phyloP scores from a whole-genome alignment of 1,284 basidiomycete genomes.

The Omphalotus olearius region DNA sequence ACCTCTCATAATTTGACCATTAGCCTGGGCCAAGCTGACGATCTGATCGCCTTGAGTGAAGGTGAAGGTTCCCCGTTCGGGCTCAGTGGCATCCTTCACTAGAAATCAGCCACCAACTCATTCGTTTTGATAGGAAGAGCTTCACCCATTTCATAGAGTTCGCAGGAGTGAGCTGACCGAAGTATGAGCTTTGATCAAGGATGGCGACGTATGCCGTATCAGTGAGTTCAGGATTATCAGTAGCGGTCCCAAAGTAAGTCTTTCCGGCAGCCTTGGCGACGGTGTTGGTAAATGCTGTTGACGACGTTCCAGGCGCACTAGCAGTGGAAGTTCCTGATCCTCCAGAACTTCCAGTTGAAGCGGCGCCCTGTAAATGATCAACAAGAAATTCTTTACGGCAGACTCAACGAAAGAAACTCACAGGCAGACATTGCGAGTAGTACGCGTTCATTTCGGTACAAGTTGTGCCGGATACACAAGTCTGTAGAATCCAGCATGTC shows the following conservation, averaged over 20 bases:
- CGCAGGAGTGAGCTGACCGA: conserved; percentile 36
- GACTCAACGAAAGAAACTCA: not conserved
- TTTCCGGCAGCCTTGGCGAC: conserved; percentile 36
- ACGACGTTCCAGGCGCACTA: not conserved
- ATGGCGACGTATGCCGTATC: conserved; percentile 30
- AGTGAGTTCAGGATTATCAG: conserved; percentile 40
- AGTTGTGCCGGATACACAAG: conserved; percentile 26
- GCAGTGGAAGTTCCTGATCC: conserved; percentile 22
- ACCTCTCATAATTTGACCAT: conserved; percentile 40
- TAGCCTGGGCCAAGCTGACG: conserved; percentile 38
- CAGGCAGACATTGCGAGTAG: conserved; percentile 31
- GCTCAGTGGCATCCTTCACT: conserved; percentile 49
- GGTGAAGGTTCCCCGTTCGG: conserved; percentile 41
- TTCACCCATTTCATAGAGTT: conserved; percentile 42
- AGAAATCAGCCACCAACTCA: not conserved
- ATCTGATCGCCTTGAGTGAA: conserved; percentile 43
- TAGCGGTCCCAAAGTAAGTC: conserved; percentile 45
- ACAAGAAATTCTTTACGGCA: conserved; percentile 1
- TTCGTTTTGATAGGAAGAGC: conserved; percentile 1
- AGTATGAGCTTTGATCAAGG: conserved; percentile 28
- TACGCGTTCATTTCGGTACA: conserved; percentile 27
- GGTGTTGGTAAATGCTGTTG: conserved; percentile 22
- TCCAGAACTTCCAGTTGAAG: conserved; percentile 9
- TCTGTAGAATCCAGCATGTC: conserved; percentile 14
- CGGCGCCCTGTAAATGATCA: conserved; percentile 11